Conservation (phyloP, 805 yeast genomes). For the Pichia paraexigua region DNA sequence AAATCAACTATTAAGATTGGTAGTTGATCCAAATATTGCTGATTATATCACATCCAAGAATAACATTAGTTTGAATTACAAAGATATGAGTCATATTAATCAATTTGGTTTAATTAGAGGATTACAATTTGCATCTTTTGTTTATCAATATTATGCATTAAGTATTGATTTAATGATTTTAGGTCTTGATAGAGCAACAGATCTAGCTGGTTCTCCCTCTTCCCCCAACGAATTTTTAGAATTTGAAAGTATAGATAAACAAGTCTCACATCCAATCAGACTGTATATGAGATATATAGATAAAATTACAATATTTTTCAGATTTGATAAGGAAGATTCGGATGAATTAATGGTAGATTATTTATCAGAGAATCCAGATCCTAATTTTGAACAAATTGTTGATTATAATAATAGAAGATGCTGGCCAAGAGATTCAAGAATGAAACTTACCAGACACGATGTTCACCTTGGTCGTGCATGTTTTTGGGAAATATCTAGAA, state of each 20-base stretch:
- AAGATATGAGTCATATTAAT: constrained; percentile 93
- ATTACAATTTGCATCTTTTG: constrained; percentile 81
- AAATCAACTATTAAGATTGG: constrained; percentile 69
- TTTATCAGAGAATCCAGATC: constrained; percentile 82
- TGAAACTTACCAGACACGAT: constrained; percentile 85
- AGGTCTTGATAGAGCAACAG: constrained; percentile 81
- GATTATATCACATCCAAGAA: constrained; percentile 91
- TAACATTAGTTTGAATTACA: constrained; percentile 72
- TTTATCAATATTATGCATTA: constrained; percentile 84
- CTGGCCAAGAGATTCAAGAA: constrained; percentile 91
- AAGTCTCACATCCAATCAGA: constrained; percentile 66
- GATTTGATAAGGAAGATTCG: constrained; percentile 67
- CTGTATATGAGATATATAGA: constrained; percentile 79
- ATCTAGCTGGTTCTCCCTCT: constrained; percentile 71
- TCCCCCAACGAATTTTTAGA: constrained; percentile 75
- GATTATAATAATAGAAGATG: constrained; percentile 85
- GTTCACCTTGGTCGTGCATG: constrained; percentile 89
- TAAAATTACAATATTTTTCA: constrained; percentile 68
- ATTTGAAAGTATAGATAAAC: constrained; percentile 50
- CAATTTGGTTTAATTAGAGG: constrained; percentile 86
- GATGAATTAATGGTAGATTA: constrained; percentile 68
- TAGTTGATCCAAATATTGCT: constrained; percentile 86
- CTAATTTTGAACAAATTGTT: constrained; percentile 76
- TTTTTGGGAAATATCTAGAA: constrained; percentile 78
- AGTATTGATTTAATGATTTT: constrained; percentile 72